Conservation (phyloP, 768 basidiomycete genomes). For the Leccinum fibrillosum region DNA sequence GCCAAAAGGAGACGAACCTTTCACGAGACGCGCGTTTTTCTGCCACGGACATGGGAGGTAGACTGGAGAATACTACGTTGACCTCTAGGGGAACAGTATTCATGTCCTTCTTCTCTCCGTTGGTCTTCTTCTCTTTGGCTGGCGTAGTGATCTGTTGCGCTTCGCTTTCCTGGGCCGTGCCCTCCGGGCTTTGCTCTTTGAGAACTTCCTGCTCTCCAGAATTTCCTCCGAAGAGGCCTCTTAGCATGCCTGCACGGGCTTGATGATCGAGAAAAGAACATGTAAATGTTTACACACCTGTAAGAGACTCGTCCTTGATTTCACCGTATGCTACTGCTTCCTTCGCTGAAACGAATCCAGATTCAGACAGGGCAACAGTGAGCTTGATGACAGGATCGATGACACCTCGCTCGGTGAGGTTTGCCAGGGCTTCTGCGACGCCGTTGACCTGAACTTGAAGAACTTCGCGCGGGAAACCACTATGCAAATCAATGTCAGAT, state of each 20-base stretch:
- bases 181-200: conserved; percentile 26
- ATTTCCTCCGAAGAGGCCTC: conserved; percentile 77
- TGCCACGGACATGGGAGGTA: conserved; percentile 71
- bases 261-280: conserved; percentile 8
- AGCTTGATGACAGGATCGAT: conserved; percentile 85
- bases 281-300: conserved; percentile 44
- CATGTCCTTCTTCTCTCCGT: conserved; percentile 36
- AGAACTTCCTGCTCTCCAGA: conserved; percentile 33
- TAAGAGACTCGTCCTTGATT: conserved; percentile 74
- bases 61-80: conserved; percentile 54
- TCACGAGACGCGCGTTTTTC: conserved; percentile 73
- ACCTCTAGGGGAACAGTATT: conserved; percentile 69
- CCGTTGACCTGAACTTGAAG: conserved; percentile 70
- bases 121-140: conserved; percentile 36
- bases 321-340: conserved; percentile 80
- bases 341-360: conserved; percentile 78
- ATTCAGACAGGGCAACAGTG: conserved; percentile 78
- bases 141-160: conserved; percentile 27
- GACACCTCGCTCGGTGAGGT: conserved; percentile 80
- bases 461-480: conserved; percentile 72
- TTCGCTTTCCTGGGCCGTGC: conserved; percentile 28
- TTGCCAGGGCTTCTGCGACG: conserved; percentile 71
- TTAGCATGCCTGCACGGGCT: conserved; percentile 65
- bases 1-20: conserved; percentile 37
- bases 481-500: conserved; percentile 24